These are phyloP conservation scores for Calocybe gangraenosa DNA, from an alignment of 768 basidiomycete species.

Conservation along the genomic window DNA sequence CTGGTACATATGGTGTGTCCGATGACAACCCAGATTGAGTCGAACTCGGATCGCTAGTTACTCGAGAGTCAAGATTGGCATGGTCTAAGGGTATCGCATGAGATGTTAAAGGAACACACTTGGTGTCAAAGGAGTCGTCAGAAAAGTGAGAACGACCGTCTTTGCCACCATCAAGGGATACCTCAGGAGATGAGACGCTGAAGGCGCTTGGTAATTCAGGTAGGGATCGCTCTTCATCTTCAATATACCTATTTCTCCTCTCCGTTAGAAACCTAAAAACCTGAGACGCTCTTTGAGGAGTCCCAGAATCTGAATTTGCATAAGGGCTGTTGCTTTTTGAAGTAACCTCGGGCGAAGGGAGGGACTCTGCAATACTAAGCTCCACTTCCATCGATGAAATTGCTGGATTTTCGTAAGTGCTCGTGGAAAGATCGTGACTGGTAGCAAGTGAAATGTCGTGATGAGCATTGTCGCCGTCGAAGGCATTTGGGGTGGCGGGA, in stretches of 20 bases:
- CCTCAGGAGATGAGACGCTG: conserved; percentile 35
- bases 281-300: conserved; percentile 68
- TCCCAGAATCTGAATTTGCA: conserved; percentile 34
- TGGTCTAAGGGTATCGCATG: conserved; percentile 18
- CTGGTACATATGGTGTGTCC: not conserved
- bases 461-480: conserved; percentile 22
- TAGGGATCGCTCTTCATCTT: conserved; percentile 33
- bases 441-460: conserved; percentile 39
- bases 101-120: conserved; percentile 10
- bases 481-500: conserved; percentile 38
- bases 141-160: conserved; percentile 25
- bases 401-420: conserved; percentile 37
- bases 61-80: conserved; percentile 7
- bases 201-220: conserved; percentile 36
- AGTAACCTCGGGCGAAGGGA: conserved; percentile 22
- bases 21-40: not conserved
- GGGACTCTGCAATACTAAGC: conserved; percentile 49
- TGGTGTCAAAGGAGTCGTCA: conserved; percentile 20
- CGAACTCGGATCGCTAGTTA: not conserved
- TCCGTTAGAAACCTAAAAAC: conserved; percentile 69
- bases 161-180: conserved; percentile 14
- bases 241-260: conserved; percentile 28
- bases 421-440: conserved; percentile 43
- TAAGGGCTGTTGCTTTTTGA: conserved; percentile 26
- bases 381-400: conserved; percentile 80